A percentile compares a stretch with the other conserved stretches of the same genome.
Evolutionary conservation across 768 basidiomycete species (phyloP).

Genomic region (Boletus pseudo-olivaceus): DNA sequence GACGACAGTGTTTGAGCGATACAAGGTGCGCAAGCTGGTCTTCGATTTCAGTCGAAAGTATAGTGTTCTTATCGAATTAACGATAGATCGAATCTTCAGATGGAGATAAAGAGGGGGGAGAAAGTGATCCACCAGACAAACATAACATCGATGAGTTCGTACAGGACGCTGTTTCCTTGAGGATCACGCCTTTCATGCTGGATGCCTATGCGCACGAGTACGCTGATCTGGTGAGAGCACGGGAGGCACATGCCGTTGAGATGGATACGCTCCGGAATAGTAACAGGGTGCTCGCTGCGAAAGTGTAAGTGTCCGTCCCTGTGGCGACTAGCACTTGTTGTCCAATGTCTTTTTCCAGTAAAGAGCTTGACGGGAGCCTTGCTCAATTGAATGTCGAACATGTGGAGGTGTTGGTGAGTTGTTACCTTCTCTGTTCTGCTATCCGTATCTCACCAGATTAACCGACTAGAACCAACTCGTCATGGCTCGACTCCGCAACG

Average conservation of each 20-base stretch:
- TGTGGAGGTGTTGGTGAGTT: conserved; percentile 63
- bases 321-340: background rate
- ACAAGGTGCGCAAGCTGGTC: conserved; percentile 45
- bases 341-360: conserved; percentile 42
- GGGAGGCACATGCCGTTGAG: conserved; percentile 80
- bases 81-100: conserved; percentile 27
- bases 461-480: conserved; percentile 81
- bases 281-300: conserved; percentile 70
- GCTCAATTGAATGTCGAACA: conserved; percentile 83
- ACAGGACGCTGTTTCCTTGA: conserved; percentile 76
- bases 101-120: conserved; percentile 27
- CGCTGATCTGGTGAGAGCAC: conserved; percentile 70
- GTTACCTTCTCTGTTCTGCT: background rate
- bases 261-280: conserved; percentile 78
- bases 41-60: background rate
- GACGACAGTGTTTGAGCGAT: conserved; percentile 75
- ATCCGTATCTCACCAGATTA: conserved; percentile 23
- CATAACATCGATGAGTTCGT: conserved; percentile 84
- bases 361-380: conserved; percentile 73
- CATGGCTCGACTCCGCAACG: conserved; percentile 79
- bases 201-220: conserved; percentile 89
- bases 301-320: conserved; percentile 58
- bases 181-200: conserved; percentile 94
- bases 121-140: conserved; percentile 20
- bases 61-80: background rate